phyloP scores from a whole-genome alignment of 2,329 filamentous ascomycete species.

The Cryphonectria parasitica region DNA sequence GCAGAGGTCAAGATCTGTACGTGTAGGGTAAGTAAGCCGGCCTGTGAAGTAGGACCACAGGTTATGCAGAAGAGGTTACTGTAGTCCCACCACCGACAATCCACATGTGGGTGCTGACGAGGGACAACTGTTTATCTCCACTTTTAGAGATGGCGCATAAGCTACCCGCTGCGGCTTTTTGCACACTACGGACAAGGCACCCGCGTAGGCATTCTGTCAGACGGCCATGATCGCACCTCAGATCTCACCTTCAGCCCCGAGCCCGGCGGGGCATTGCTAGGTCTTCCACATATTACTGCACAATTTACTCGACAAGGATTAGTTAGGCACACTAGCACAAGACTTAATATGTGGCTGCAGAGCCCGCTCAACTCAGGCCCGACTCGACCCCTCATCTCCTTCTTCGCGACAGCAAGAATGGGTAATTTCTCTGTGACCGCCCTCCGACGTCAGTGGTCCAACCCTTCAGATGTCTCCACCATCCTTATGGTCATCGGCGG shows the following conservation, averaged over 20 bases:
- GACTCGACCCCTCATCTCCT: not conserved
- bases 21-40: too few relatives aligned
- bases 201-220: not conserved
- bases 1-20: not conserved
- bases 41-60: too few relatives aligned
- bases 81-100: not conserved
- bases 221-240: not conserved
- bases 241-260: not conserved
- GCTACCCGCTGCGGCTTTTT: too few relatives aligned
- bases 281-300: not conserved
- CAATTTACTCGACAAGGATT: not conserved
- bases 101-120: not conserved
- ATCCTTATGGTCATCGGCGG: constrained; percentile 33
- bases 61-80: not conserved
- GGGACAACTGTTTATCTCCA: not conserved
- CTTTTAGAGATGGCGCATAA: not conserved
- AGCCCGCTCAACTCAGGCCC: not conserved
- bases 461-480: constrained; percentile 27
- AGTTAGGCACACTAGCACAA: not conserved
- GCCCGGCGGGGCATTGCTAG: not conserved
- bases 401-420: not conserved
- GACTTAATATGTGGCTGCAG: not conserved
- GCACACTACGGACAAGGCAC: not conserved
- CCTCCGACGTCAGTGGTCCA: constrained; percentile 27
- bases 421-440: not conserved